Percentiles rank a stretch among this genome's conserved stretches.
Conservation (phyloP, 176 grass and related monocot genomes). For the Pontederia crassipes region DNA sequence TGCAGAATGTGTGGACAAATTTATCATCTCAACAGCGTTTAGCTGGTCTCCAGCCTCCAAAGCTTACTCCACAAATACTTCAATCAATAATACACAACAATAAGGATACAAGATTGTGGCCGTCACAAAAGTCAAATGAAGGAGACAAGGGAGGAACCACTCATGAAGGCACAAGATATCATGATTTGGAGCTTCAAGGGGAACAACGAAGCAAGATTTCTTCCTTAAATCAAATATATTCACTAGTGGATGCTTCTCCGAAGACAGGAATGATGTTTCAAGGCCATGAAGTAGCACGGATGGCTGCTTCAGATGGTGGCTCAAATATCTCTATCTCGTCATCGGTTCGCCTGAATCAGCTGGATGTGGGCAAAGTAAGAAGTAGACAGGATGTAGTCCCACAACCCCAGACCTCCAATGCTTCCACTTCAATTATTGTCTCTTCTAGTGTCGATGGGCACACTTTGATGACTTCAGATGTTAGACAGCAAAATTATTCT, state of each 20-base stretch:
- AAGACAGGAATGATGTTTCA: slow-evolving; percentile 25
- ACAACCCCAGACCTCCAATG: slow-evolving; percentile 35
- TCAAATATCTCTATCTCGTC: slow-evolving; percentile 31
- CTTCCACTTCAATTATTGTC: slow-evolving; percentile 24
- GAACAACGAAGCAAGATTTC: slow-evolving; percentile 36
- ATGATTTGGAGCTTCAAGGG: slow-evolving; percentile 46
- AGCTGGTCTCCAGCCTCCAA: slow-evolving; percentile 46
- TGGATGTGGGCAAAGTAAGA: slow-evolving; percentile 38
- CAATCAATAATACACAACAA: slow-evolving; percentile 70
- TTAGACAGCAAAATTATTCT: slow-evolving; percentile 59
- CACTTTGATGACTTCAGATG: slow-evolving; percentile 38
- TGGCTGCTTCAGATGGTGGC: slow-evolving; percentile 35
- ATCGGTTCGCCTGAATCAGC: slow-evolving; percentile 39
- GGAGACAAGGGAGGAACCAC: slow-evolving; percentile 37
- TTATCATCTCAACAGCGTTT: slow-evolving; percentile 56
- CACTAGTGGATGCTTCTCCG: slow-evolving; percentile 35
- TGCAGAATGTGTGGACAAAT: slow-evolving; percentile 94
- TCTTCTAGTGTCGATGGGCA: slow-evolving; percentile 30
- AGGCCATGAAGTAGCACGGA: slow-evolving; percentile 41
- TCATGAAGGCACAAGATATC: slow-evolving; percentile 57
- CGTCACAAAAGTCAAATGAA: slow-evolving; percentile 40
- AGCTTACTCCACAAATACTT: slow-evolving; percentile 63
- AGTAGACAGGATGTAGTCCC: slow-evolving; percentile 30
- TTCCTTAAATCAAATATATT: slow-evolving; percentile 33
- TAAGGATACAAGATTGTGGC: slow-evolving; percentile 44